Evolutionary conservation across 768 basidiomycete species (phyloP).

Genomic region (Tricholoma matsutake): DNA sequence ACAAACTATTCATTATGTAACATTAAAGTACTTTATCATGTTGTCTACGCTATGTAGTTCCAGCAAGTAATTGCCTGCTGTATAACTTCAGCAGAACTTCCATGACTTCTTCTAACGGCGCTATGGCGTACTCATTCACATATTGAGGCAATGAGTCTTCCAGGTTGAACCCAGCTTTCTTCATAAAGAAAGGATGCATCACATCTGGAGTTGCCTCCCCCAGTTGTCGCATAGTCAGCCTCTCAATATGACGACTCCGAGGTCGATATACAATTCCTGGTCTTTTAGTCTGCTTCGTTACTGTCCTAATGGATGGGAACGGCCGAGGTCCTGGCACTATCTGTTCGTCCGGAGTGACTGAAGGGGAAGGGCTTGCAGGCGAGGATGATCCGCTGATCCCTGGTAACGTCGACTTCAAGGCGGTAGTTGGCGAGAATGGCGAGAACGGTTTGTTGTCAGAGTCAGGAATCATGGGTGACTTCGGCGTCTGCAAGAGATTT

Average conservation of each 20-base stretch:
- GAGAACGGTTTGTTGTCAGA: constrained; percentile 14
- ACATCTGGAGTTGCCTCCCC: constrained; percentile 89
- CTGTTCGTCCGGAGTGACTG: constrained; percentile 8
- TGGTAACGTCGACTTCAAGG: constrained; percentile 14
- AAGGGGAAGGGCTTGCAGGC: constrained; percentile 16
- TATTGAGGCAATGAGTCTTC: constrained; percentile 86
- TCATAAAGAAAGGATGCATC: constrained; percentile 86
- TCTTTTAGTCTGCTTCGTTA: constrained; percentile 15
- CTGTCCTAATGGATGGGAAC: constrained; percentile 12
- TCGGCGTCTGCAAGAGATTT: constrained; percentile 19
- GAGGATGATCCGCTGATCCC: constrained; percentile 17
- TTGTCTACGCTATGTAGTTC: constrained; percentile 17
- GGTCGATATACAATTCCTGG: constrained; percentile 49
- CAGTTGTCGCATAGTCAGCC: constrained; percentile 80
- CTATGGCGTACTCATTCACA: constrained; percentile 83
- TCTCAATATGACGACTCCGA: constrained; percentile 64
- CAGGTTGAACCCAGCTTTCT: constrained; percentile 78
- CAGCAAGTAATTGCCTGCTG: constrained; percentile 61
- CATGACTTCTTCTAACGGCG: constrained; percentile 82
- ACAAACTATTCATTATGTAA: background rate
- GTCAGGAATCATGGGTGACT: constrained; percentile 29
- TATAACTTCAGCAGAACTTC: constrained; percentile 74
- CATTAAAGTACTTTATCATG: background rate
- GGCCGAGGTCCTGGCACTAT: constrained; percentile 7
- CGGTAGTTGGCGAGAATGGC: constrained; percentile 26